Base-by-base conservation (phyloP, 2,329 filamentous ascomycete genomes). In the Talaromyces sp. region DNA sequence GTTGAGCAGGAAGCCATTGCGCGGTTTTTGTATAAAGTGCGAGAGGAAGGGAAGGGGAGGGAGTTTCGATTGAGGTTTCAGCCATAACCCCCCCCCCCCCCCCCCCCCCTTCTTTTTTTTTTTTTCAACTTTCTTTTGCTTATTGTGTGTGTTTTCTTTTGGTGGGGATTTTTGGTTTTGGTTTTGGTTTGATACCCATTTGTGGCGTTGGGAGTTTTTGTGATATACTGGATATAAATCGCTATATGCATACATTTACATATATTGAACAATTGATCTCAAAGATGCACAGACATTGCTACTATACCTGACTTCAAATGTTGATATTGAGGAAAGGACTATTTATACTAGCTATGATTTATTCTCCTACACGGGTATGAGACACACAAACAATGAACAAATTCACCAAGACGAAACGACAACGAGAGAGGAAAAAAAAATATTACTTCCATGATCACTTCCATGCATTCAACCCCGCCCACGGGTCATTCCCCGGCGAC, bases 381-480 rank as follows among this genome's bases (percentile, higher is more conserved):
- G 14, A 41, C 13, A 41, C 13, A 41, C 5, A 41, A 41, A 41
- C 38, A 38, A 38, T 11, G 14, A 38, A 38, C 32, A 38, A 41
- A 17, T 1, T 3, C 29, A 31, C 29, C 9, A 10, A 31, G 10
- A 31, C 10, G 14, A 43, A 17, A 43, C 27, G 19, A 14, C 2
- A 51, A 51, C 27, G n/a, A 31, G 9, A 54, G 1, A 35, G 17
- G 35, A 24, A 19, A 35, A 31, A 9, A 32, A 10, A 35, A 24
- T n/a, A 55, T 55, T 29, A 89, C 72, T 88, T 89, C 87, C 87
- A 90, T 52, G 21, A 55, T 55, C 52, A 89, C 72, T 88, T 89
- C 87, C 87, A 90, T 52, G 82, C 84, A 75, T 83, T 88, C 66
- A 91, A 72, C 4, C 87, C 88, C 17, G 87, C 86, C 87, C 87